phyloP scores from a whole-genome alignment of 23 red algal genomes.

The Cyanidioschyzon merolae region DNA sequence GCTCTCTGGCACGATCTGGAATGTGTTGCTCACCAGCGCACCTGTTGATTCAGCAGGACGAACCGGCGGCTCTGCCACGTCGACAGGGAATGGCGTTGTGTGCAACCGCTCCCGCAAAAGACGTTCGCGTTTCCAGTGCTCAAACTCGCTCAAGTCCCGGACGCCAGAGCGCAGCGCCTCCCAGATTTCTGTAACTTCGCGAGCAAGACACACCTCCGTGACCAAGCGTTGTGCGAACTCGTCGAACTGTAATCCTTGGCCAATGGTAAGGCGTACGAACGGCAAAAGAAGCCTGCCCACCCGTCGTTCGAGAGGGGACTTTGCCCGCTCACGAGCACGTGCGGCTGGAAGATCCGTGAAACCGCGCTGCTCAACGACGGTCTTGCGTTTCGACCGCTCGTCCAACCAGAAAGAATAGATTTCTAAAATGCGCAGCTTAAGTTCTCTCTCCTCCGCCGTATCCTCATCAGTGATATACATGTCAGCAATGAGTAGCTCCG shows the following conservation, averaged over 20 bases:
- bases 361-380: constrained; percentile 37
- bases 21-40: neutral
- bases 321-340: neutral
- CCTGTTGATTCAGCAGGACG: neutral
- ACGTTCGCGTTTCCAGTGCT: neutral
- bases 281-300: neutral
- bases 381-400: constrained; percentile 47
- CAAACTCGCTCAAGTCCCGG: neutral
- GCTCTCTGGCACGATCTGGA: neutral
- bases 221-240: neutral
- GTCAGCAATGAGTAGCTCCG: constrained; percentile 66
- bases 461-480: constrained; percentile 33
- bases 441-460: constrained; percentile 22
- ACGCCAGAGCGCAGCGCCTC: neutral
- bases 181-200: neutral
- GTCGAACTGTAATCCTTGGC: neutral
- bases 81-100: neutral
- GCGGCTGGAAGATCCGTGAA: constrained; percentile 14
- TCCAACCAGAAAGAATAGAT: constrained; percentile 55
- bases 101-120: neutral
- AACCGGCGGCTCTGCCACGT: neutral
- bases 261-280: neutral
- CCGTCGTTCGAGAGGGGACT: neutral
- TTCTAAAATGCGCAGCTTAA: constrained; percentile 50
- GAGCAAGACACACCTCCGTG: neutral